Evolutionary conservation across 192 early-diverging fungal genomes (phyloP), one percentile per base, ranked within the genome.

Genomic region (Backusella westeae): DNA sequence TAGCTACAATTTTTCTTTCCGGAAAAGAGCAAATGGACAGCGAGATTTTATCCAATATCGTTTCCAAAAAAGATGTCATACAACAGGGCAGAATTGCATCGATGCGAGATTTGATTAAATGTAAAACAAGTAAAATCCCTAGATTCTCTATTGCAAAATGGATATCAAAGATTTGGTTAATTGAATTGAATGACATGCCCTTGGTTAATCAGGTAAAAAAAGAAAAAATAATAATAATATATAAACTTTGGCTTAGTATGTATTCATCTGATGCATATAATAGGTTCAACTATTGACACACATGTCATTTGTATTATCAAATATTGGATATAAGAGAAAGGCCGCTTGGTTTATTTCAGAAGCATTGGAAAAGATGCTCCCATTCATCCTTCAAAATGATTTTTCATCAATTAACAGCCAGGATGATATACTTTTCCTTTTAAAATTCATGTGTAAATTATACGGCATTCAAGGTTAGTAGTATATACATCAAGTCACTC

Each of bases 401-500:
- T 39, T 59, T 12, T 6, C 36, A 26, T 26, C 68, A 10, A 35
- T 38, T 2, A 74, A 59, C 7, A 34, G 49, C n/a, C 81, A 86
- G 42, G 84, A 75, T 35, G 88, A 88, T 32, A 77, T 91, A 9
- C 67, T 93, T 4, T 83, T 86, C 3, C 87, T 86, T 72, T 79
- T 94, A 76, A 85, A 86, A 23, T 80, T 84, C 41, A 84, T 92
- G 7, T 89, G 89, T 65, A 86, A 90, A 42, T 83, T 90, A 4
- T 88, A 87, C 76, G 93, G 91, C 6, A 79, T 93, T 36, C 87
- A 86, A 52, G 82, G 81, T 82, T 71, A 73, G 26, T 12, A 19
- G 15, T 63, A 12, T 26, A 29, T 10, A 29, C 10, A 26, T 3
- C 0, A 44, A 44, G 15, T 0, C 42, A 17, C 10, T 29, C 4